Percentiles rank a stretch among this genome's conserved stretches.
phyloP scores from a whole-genome alignment of 2,329 filamentous ascomycete genomes.

The Ophiostoma perfectum region DNA sequence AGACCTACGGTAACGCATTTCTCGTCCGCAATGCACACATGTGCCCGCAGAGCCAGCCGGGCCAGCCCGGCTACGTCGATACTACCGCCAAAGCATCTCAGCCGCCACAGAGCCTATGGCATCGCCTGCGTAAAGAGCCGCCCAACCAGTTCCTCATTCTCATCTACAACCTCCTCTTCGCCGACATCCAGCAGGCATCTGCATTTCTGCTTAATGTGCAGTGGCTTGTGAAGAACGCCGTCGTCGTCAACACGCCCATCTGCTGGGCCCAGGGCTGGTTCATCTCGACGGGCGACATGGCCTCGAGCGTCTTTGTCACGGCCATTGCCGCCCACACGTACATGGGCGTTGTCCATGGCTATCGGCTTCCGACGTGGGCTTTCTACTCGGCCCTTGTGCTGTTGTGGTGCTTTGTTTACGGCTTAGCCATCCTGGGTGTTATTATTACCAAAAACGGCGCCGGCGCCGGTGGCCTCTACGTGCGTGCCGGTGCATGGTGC shows the following conservation, averaged over 20 bases:
- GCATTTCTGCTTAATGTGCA: constrained; percentile 59
- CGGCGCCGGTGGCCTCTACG: constrained; percentile 47
- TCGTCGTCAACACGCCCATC: constrained; percentile 48
- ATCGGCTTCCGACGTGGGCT: constrained; percentile 43
- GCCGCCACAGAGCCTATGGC: constrained; percentile 23
- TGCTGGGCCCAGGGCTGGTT: constrained; percentile 66
- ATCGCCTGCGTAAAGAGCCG: constrained; percentile 33
- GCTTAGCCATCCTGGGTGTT: constrained; percentile 50
- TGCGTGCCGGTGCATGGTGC: constrained; percentile 63
- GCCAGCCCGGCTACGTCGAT: constrained; percentile 3
- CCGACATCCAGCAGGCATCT: constrained; percentile 61
- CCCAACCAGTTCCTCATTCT: constrained; percentile 64
- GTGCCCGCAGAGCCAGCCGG: constrained; percentile 26
- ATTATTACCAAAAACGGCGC: constrained; percentile 41
- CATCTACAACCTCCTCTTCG: constrained; percentile 63
- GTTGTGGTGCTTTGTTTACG: constrained; percentile 56
- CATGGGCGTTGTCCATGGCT: constrained; percentile 53
- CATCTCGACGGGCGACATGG: constrained; percentile 60
- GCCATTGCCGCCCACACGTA: constrained; percentile 63
- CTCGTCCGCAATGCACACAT: constrained; percentile 30
- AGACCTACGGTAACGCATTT: constrained; percentile 35
- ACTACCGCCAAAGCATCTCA: not conserved
- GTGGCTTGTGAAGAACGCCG: constrained; percentile 50
- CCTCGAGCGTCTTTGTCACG: constrained; percentile 62
- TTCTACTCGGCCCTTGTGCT: constrained; percentile 46